Base-by-base conservation (phyloP, 2,329 filamentous ascomycete genomes). In the Fusarium veterinarium region DNA sequence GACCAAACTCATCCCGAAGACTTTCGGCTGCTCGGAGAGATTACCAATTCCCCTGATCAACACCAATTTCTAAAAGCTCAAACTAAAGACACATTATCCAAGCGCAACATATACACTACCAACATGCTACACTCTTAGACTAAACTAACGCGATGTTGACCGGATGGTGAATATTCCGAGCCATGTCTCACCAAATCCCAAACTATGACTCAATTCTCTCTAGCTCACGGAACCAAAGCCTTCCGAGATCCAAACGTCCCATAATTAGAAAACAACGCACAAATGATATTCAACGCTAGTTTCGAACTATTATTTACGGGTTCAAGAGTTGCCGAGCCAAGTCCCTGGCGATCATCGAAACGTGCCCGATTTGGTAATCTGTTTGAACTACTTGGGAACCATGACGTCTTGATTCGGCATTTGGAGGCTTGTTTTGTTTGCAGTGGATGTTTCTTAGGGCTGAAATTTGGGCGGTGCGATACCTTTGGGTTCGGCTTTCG, bases 341-440 rank as follows among this genome's bases (percentile, higher is more conserved):
- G 57, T 65, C n/a, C 71, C 71, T 73, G 71, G 31, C 45, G 66
- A 73, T 71, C 70, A 33, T 33, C 46, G n/a, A 49, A 23, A 10
- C 46, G 8, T 45, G 28, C 60, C 46, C 28, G 52, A 49, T 30
- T 14, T 10, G 35, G 63, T 31, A 35, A 23, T 40, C 17, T 9
- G 6, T 31, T 14, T 33, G 28, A 33, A 17, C n/a, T n/a, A n/a
- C 13, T 33, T 19, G 30, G 37, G 45, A 23, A 38, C 37, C 13
- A 59, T 59, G 48, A 59, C 63, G 64, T 45, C 16, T 38, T 7
- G 16, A 25, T 30, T 46, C 67, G 60, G 58, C 42, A 60, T 23
- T 19, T 41, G 5, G 28, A 5, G 33, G 23, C 2, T 42, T n/a
- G 7, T 20, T 48, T 19, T 31, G 16, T 31, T 19, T 33, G 28